These are phyloP conservation scores for Huntiella abstrusa DNA, from an alignment of 2,329 filamentous ascomycete genomes.

Conservation along the genomic window DNA sequence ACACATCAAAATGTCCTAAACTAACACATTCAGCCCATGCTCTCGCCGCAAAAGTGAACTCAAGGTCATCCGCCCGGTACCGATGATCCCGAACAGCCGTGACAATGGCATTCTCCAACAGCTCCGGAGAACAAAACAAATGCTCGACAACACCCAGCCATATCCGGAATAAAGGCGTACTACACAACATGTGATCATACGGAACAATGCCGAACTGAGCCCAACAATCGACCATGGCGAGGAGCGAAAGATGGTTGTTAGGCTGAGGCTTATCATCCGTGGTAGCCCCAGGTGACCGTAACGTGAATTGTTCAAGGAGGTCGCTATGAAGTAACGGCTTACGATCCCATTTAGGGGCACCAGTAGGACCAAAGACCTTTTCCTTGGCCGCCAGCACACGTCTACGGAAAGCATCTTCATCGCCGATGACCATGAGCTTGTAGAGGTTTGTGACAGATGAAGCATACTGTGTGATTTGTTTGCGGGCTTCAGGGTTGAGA, in stretches of 20 bases:
- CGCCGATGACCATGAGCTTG: constrained; percentile 87
- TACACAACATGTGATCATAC: constrained; percentile 99
- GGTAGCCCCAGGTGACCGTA: constrained; percentile 35
- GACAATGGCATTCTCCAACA: constrained; percentile 69
- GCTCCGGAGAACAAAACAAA: constrained; percentile 63
- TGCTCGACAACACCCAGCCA: constrained; percentile 97
- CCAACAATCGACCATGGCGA: constrained; percentile 99
- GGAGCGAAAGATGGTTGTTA: constrained; percentile 83
- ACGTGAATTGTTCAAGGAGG: constrained; percentile 72
- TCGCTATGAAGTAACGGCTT: constrained; percentile 61
- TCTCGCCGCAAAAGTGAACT: constrained; percentile 91
- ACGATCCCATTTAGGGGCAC: constrained; percentile 38
- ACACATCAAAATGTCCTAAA: constrained; percentile 82
- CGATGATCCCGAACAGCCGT: constrained; percentile 78
- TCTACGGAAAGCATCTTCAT: constrained; percentile 51
- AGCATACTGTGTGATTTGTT: constrained; percentile 90
- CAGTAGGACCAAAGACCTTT: constrained; percentile 58
- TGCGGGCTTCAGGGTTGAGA: constrained; percentile 77
- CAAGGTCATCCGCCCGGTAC: constrained; percentile 86
- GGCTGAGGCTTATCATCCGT: constrained; percentile 38
- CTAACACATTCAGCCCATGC: constrained; percentile 91
- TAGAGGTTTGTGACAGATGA: constrained; percentile 82
- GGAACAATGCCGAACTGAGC: constrained; percentile 81
- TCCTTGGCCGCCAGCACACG: constrained; percentile 48
- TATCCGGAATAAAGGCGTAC: constrained; percentile 86